A percentile compares a stretch with the other conserved stretches of the same genome.
These are phyloP conservation scores for Cnidoscolus chayamansa DNA, from an alignment of 441 rosid genomes.

Conservation along the genomic window DNA sequence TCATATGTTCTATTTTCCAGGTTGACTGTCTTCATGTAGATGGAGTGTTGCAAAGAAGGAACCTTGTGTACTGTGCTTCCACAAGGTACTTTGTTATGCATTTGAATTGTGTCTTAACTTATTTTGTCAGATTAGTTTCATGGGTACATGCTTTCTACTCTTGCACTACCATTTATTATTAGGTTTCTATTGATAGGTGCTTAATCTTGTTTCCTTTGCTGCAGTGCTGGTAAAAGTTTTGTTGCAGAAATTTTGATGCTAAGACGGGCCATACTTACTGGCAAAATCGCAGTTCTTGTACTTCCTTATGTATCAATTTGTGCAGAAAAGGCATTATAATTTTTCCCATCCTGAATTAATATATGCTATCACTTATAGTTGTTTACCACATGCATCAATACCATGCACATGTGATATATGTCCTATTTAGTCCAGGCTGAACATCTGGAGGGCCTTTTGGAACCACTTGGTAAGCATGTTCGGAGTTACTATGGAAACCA, in stretches of 20 bases:
- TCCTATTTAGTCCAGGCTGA: constrained; percentile 63
- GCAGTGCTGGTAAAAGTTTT: constrained; percentile 99
- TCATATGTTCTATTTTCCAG: constrained; percentile 39
- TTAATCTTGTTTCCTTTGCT: constrained; percentile 30
- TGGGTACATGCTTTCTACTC: background rate
- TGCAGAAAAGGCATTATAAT: constrained; percentile 69
- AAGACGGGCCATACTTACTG: constrained; percentile 72
- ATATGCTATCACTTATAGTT: constrained; percentile 10
- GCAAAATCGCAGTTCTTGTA: constrained; percentile 87
- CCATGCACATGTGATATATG: background rate
- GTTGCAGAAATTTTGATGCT: constrained; percentile 98
- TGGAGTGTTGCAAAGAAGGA: constrained; percentile 85
- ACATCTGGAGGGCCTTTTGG: constrained; percentile 86
- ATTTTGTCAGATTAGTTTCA: constrained; percentile 13
- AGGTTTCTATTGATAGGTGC: constrained; percentile 6
- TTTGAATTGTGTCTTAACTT: constrained; percentile 15
- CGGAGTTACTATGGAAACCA: constrained; percentile 94
- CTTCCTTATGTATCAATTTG: constrained; percentile 98
- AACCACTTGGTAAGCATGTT: constrained; percentile 91
- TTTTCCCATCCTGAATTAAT: constrained; percentile 17
- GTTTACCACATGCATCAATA: constrained; percentile 4
- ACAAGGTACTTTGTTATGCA: constrained; percentile 59
- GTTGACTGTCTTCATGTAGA: constrained; percentile 97
- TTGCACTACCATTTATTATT: background rate
- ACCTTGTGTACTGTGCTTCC: constrained; percentile 97